Base-by-base conservation (phyloP, 345 rosid species). In the Boechera divaricarpa region DNA sequence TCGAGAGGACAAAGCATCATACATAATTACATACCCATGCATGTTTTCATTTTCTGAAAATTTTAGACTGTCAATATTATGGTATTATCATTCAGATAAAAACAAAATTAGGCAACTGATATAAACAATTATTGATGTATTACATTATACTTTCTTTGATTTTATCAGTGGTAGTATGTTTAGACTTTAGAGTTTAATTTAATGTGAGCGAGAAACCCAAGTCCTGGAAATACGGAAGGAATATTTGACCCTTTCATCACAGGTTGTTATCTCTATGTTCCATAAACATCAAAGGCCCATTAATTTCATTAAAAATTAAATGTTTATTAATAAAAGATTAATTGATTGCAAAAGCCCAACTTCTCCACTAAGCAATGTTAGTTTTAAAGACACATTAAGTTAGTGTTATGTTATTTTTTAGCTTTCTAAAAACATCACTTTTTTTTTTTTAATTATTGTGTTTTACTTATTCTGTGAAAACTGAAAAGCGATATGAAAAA, bases 221-320 rank as follows among this genome's bases (percentile, higher is more conserved):
- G 77, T 65, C 81, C 77, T 38, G 72, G 31, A 72, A 72, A 72
- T 65, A 78, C 72, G 81, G 77, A 72, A 78, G 81, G 81, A 72
- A 78, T 66, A 78, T 65, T 65, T 78, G 73, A 78, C 81, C 41
- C 62, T 70, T 63, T 47, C 18, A 38, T 77, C 58, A 61, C 70
- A 62, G 44, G 42, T 63, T 63, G 39, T 24, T 33, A 33, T 63
- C 33, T 15, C 58, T 15, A 63, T 55, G 70, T 55, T 62, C 61
- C 21, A 52, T 32, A 52, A 62, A 54, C 64, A 60, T 29, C 31
- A 54, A 41, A 56, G 73, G 31, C 63, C 77, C 63, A 65, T 72
- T 55, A 13, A 63, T 55, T 24, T 39, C 32, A 36, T 38, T 47
- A 28, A 39, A 26, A 39, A 26, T 36, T 29, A 39, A 32, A 0